These are phyloP conservation scores for Ustulina deusta DNA, from an alignment of 2,329 filamentous ascomycete species.

Conservation along the genomic window DNA sequence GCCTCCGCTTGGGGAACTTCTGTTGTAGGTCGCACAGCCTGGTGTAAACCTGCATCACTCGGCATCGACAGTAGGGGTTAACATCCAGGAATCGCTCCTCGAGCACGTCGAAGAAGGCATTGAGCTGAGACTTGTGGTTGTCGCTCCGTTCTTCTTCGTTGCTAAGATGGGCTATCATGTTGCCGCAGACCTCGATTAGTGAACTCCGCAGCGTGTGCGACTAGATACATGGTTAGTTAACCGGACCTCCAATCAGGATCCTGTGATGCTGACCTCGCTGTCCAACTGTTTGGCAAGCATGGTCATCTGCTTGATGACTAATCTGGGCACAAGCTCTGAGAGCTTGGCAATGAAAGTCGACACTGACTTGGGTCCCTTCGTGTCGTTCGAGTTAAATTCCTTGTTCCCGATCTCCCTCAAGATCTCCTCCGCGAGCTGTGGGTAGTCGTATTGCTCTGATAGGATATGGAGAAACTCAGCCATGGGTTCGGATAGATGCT, in stretches of 20 bases:
- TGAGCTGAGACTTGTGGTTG: constrained; percentile 93
- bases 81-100: constrained; percentile 96
- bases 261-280: constrained; percentile 74
- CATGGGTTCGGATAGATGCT: constrained; percentile 99
- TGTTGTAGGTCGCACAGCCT: constrained; percentile 94
- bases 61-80: constrained; percentile 94
- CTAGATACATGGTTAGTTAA: constrained; percentile 54
- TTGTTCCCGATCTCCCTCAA: constrained; percentile 95
- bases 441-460: constrained; percentile 96
- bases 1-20: constrained; percentile 92
- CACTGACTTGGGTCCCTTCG: constrained; percentile 93
- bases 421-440: constrained; percentile 93
- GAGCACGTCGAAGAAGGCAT: constrained; percentile 95
- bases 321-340: constrained; percentile 88
- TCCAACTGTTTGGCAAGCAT: constrained; percentile 94
- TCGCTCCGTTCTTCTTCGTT: constrained; percentile 92
- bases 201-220: constrained; percentile 94
- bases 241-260: not conserved
- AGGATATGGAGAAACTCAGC: constrained; percentile 97
- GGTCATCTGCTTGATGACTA: constrained; percentile 98
- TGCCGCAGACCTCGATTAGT: constrained; percentile 96
- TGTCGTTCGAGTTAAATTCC: constrained; percentile 97
- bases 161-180: constrained; percentile 90
- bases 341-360: constrained; percentile 93
- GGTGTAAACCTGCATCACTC: constrained; percentile 92